Evolutionary conservation across 306 rosid species (phyloP), one percentile per base, ranked within the genome.

Genomic region (Echinosophora koreensis): DNA sequence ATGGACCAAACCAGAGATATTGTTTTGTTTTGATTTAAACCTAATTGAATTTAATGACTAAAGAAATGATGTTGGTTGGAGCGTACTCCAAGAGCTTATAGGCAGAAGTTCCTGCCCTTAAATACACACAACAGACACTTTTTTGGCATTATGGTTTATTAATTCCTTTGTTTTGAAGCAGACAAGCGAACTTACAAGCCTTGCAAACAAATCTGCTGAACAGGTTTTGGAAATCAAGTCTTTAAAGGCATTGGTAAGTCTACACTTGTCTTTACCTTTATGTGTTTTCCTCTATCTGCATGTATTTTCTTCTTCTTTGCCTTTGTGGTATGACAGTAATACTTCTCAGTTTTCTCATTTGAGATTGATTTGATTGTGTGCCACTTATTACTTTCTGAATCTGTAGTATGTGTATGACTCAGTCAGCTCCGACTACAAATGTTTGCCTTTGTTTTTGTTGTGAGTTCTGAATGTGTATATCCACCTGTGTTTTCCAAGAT

Each of bases 221-320:
- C 97, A 90, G 76, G 70, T 39, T 82, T 73, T 16, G 76, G 92
- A 89, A 86, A 88, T 92, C 74, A 92, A 87, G 80, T 89, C 93
- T 79, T 90, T 90, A 27, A 92, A 89, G 86, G 79, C 75, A 73
- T 60, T 74, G 90, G 99, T 92, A 83, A 85, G 87, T 84, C 70
- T 81, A 28, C 74, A 55, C 38, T 58, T 30, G 38, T 55, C 77
- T 81, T 17, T 61, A 51, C 41, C 77, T 50, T 58, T 27, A 69
- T 30, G 60, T 71, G 41, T 66, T 70, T 49, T 42, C 59, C 41
- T 39, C 66, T 54, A 28, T 77, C 56, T 38, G 56, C 46, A 16
- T 3, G 50, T 9, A 55, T 62, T 55, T 68, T 39, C 28, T 35
- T 82, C 57, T 79, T 74, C 42, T 55, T 27, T 62, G 39, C 72